phyloP scores from a whole-genome alignment of 805 yeast species.

The Kodamaea restingae region DNA sequence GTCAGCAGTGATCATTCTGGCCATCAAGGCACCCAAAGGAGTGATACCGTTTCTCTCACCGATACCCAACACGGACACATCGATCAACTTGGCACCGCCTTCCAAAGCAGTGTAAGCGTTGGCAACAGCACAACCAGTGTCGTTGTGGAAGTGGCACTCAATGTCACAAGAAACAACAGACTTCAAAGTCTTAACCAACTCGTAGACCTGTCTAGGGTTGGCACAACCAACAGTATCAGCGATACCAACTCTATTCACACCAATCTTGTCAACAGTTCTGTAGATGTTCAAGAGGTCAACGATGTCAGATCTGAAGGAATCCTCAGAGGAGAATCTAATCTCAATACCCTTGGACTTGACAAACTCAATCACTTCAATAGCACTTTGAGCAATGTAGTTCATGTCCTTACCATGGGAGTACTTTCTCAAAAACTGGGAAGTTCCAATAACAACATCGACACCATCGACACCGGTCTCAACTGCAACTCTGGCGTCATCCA shows the following conservation, averaged over 20 bases:
- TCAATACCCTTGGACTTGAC: conserved; percentile 96
- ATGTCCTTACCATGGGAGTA: conserved; percentile 97
- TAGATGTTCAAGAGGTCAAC: conserved; percentile 93
- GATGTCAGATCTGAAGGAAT: conserved; percentile 93
- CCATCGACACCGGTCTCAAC: conserved; percentile 99
- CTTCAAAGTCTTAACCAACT: conserved; percentile 87
- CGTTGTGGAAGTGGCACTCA: conserved; percentile 98
- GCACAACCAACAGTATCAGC: conserved; percentile 99
- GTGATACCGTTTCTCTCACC: conserved; percentile 99
- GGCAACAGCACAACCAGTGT: conserved; percentile 98
- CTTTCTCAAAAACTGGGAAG: conserved; percentile 90
- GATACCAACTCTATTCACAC: conserved; percentile 97
- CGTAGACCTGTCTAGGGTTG: conserved; percentile 98
- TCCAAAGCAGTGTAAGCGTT: conserved; percentile 97
- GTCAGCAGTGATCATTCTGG: conserved; percentile 98
- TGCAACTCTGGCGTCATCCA: conserved; percentile 97
- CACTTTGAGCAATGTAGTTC: conserved; percentile 94
- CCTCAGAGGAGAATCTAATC: conserved; percentile 95
- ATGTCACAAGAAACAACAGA: conserved; percentile 94
- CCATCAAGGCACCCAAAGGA: conserved; percentile 97
- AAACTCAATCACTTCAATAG: conserved; percentile 94
- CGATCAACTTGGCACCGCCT: conserved; percentile 94
- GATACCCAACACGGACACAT: conserved; percentile 93
- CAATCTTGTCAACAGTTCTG: conserved; percentile 94
- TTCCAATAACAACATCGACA: conserved; percentile 97